A percentile compares a stretch with the other conserved stretches of the same genome.
phyloP scores from a whole-genome alignment of 345 rosid genomes.

The Raphanus sativus region DNA sequence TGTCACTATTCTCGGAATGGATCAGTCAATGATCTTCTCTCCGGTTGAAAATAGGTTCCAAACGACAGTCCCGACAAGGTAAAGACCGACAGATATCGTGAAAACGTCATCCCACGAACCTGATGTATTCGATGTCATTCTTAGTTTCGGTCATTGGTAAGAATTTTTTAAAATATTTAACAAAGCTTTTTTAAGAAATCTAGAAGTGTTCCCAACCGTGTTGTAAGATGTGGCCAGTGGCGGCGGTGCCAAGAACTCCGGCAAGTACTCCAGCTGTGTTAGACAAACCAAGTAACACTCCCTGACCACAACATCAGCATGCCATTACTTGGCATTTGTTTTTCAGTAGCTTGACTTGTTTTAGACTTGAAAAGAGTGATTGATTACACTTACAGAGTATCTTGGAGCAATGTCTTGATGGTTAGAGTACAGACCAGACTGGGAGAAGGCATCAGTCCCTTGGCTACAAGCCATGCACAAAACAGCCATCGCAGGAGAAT shows the following conservation, averaged over 20 bases:
- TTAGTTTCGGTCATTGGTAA: neutral
- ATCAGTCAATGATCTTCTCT: constrained; percentile 76
- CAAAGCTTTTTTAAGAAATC: neutral
- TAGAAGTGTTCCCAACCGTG: constrained; percentile 53
- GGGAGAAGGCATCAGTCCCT: constrained; percentile 97
- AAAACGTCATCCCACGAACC: constrained; percentile 98
- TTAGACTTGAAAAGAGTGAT: neutral
- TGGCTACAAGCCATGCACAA: constrained; percentile 79
- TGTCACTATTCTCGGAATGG: neutral
- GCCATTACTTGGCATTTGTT: too few relatives aligned
- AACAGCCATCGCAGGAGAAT: constrained; percentile 76
- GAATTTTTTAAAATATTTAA: too few relatives aligned
- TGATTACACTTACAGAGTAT: constrained; percentile 67
- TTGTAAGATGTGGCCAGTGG: constrained; percentile 89
- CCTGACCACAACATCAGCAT: constrained; percentile 45
- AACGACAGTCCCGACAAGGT: constrained; percentile 75
- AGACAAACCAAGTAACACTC: constrained; percentile 87
- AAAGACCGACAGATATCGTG: constrained; percentile 82
- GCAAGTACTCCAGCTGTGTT: constrained; percentile 95
- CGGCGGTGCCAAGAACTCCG: constrained; percentile 93
- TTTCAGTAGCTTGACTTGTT: too few relatives aligned
- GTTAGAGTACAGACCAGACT: constrained; percentile 89
- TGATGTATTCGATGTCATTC: constrained; percentile 30
- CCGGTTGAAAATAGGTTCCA: constrained; percentile 92
- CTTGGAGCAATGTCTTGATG: constrained; percentile 98